Base-by-base conservation (phyloP, 176 grass and related monocot species). In the Oryza punctata region DNA sequence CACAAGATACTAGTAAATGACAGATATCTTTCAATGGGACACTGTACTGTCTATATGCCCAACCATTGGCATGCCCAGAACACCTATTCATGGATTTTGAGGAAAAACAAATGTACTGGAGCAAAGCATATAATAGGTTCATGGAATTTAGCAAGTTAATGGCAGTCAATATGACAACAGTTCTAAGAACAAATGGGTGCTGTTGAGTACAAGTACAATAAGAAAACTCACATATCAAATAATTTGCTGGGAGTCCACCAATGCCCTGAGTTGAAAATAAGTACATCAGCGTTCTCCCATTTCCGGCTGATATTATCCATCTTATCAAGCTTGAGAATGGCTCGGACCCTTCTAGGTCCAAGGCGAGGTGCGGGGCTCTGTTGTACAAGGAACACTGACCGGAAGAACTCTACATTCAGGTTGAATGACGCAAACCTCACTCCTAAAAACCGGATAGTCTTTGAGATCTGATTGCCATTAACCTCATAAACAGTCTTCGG, bases 171-270 rank as follows among this genome's bases (percentile, higher is more conserved):
- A 16, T 26, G 23, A 41, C 9, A 41, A 18, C 37, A 45, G 73
- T 47, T 29, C 23, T 21, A 75, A 47, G 14, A 81, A 83, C 21
- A 83, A 43, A 75, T 61, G 24, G 7, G 57, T 57, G 18, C 2
- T 29, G 0, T 1, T 57, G n/a, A 1, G 32, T 57, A 47, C 45
- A 47, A 76, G 44, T 78, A 25, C 23, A 87, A 27, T 6, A 60
- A 81, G 68, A 88, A 26, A 72, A 92, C 93, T 99, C 91, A 99
- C 96, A 99, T 88, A 67, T 99, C 96, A 88, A 96, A 99, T 63
- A 99, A 83, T 87, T 99, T 99, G 86, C 89, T 96, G 41, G 93
- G 89, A 41, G 91, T 99, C 96, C 96, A 99, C 96, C 96, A 99
- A 78, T 99, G 96, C 19, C 96, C 96, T 43, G 93, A 99, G 25